These are phyloP conservation scores for Paecilomyces niveus DNA, from an alignment of 2,329 filamentous ascomycete genomes.

Conservation along the genomic window DNA sequence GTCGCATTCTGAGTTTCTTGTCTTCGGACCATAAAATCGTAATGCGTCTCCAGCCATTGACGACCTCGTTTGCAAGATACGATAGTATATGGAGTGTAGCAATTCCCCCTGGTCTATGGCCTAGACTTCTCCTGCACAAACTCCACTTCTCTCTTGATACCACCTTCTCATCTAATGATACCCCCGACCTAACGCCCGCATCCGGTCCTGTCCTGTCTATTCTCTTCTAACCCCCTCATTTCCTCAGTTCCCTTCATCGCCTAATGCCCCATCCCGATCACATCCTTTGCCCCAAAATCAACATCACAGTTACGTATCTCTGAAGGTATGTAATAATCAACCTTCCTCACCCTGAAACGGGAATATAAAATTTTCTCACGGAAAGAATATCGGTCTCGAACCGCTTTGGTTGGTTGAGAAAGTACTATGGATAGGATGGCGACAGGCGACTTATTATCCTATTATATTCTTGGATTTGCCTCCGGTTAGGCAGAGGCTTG, in stretches of 20 bases:
- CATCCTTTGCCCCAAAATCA: background rate
- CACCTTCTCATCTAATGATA: background rate
- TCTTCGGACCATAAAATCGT: background rate
- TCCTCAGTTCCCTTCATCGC: background rate
- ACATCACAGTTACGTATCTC: background rate
- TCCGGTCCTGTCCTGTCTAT: background rate
- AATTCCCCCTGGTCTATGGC: background rate
- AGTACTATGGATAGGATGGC: too few species aligned
- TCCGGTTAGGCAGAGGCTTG: background rate
- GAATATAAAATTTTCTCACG: background rate
- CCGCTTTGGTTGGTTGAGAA: too few species aligned
- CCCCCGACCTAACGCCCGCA: background rate
- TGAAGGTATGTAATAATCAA: background rate
- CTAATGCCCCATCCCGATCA: background rate
- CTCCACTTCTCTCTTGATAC: background rate
- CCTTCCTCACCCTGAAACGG: background rate
- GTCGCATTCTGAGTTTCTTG: constrained; percentile 20
- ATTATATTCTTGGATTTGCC: background rate
- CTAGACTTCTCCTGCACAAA: background rate
- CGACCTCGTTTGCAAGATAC: background rate
- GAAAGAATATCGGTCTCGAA: background rate
- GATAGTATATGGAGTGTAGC: background rate
- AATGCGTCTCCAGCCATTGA: background rate
- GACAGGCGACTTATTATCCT: background rate
- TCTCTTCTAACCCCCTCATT: background rate